Conservation (phyloP, 805 yeast genomes). For the Saccharomycopsis fermentans region DNA sequence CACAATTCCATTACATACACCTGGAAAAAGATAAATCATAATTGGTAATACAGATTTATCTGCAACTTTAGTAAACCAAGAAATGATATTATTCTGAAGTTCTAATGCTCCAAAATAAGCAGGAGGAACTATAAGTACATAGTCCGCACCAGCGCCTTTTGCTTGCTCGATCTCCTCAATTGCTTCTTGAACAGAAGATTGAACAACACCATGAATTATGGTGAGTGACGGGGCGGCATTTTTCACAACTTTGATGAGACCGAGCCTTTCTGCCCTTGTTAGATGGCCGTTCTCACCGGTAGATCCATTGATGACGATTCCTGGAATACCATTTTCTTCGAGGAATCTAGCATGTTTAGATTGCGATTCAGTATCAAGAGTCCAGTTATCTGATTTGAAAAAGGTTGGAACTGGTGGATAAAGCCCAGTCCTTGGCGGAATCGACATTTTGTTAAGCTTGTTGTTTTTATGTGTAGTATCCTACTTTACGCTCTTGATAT, state of each 20-base stretch:
- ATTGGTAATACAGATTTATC: slow-evolving; percentile 28
- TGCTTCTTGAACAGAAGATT: slow-evolving; percentile 23
- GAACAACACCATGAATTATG: slow-evolving; percentile 29
- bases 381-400: slow-evolving; percentile 34
- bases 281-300: slow-evolving; percentile 32
- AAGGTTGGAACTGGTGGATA: slow-evolving; percentile 49
- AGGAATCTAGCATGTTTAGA: slow-evolving; percentile 25
- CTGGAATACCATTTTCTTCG: slow-evolving; percentile 25
- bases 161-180: slow-evolving; percentile 23
- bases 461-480: background rate
- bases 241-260: slow-evolving; percentile 24
- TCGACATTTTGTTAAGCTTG: background rate
- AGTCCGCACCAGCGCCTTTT: slow-evolving; percentile 28
- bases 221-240: slow-evolving; percentile 26
- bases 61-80: slow-evolving; percentile 27
- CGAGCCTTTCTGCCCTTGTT: slow-evolving; percentile 26
- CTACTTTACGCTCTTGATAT: too few relatives aligned
- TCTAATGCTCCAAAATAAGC: slow-evolving; percentile 28
- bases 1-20: slow-evolving; percentile 28
- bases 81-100: slow-evolving; percentile 27
- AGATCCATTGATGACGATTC: slow-evolving; percentile 31
- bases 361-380: slow-evolving; percentile 25
- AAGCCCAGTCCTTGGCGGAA: slow-evolving; percentile 31
- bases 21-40: slow-evolving; percentile 30
- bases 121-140: slow-evolving; percentile 27